These are phyloP conservation scores for Leccinum cinnamomeum DNA, from an alignment of 1,284 basidiomycete genomes.

Conservation along the genomic window DNA sequence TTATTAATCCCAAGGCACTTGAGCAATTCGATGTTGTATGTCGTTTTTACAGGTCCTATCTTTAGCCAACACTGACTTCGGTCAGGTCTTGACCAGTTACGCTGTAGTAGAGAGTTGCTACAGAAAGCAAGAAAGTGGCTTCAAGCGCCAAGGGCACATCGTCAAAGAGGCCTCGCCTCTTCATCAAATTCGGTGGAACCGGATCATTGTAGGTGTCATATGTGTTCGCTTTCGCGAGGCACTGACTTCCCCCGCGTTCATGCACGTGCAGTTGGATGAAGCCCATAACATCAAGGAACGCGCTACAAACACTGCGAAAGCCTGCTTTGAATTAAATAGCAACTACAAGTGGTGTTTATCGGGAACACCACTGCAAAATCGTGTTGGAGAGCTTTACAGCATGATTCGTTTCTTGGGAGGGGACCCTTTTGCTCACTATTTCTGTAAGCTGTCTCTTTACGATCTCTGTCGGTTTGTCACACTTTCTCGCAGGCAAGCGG, in stretches of 20 bases:
- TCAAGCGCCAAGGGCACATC: constrained; percentile 82
- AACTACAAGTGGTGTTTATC: constrained; percentile 94
- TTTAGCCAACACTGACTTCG: constrained; percentile 8
- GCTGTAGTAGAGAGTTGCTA: constrained; percentile 91
- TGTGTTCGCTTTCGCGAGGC: not conserved
- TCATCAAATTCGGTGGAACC: constrained; percentile 86
- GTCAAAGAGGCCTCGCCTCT: constrained; percentile 89
- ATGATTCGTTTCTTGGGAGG: constrained; percentile 91
- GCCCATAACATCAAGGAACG: constrained; percentile 99
- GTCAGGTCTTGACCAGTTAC: constrained; percentile 70
- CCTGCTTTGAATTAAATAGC: constrained; percentile 85
- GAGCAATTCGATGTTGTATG: constrained; percentile 86
- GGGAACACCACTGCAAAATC: constrained; percentile 96
- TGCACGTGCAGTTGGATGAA: constrained; percentile 76
- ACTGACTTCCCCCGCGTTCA: not conserved
- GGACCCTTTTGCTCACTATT: constrained; percentile 90
- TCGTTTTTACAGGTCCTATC: constrained; percentile 21
- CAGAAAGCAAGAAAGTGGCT: constrained; percentile 91
- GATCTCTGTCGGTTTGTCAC: constrained; percentile 4
- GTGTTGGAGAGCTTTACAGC: constrained; percentile 98
- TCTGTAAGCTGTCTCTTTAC: constrained; percentile 59
- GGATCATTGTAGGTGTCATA: constrained; percentile 58
- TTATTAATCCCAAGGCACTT: constrained; percentile 64
- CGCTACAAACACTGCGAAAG: constrained; percentile 94
- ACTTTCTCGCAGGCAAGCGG: constrained; percentile 57